These are phyloP conservation scores for Acanthamoeba sp. DNA, from an alignment of 208 protist species.

Conservation along the genomic window DNA sequence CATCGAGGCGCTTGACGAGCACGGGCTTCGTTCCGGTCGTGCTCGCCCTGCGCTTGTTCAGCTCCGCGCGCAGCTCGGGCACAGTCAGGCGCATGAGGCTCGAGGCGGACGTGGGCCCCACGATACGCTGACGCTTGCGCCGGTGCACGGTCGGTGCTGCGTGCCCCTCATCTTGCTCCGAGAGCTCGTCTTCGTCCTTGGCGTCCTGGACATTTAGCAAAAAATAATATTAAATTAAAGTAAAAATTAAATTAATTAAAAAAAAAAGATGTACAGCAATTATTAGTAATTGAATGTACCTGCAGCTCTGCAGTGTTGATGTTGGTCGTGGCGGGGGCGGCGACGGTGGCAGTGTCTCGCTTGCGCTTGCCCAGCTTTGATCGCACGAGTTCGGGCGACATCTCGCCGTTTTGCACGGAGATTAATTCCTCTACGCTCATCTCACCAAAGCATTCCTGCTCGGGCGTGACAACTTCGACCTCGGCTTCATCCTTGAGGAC, in stretches of 20 bases:
- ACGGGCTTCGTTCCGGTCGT: not conserved
- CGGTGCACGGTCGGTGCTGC: too few relatives aligned
- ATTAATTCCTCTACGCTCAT: slow-evolving; percentile 8
- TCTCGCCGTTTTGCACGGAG: not conserved
- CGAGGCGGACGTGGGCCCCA: too few relatives aligned
- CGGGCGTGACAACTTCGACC: not conserved
- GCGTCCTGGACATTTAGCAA: too few relatives aligned
- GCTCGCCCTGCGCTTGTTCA: not conserved
- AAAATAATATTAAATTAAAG: too few relatives aligned
- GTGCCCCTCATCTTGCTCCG: too few relatives aligned
- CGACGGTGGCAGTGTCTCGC: not conserved
- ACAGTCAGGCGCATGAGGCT: not conserved
- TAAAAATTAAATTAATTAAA: too few relatives aligned
- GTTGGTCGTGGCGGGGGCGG: not conserved
- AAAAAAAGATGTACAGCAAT: too few relatives aligned
- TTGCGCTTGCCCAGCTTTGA: not conserved
- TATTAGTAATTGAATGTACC: too few relatives aligned
- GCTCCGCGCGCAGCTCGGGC: not conserved
- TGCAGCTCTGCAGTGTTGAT: too few relatives aligned
- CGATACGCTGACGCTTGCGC: too few relatives aligned
- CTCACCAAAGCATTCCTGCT: not conserved
- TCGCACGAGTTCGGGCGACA: not conserved
- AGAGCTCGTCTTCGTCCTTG: too few relatives aligned
- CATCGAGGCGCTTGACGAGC: not conserved
- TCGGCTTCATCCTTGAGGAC: not conserved